Conservation (phyloP, 2,329 filamentous ascomycete genomes). For the Arthrobotrys megalospora region DNA sequence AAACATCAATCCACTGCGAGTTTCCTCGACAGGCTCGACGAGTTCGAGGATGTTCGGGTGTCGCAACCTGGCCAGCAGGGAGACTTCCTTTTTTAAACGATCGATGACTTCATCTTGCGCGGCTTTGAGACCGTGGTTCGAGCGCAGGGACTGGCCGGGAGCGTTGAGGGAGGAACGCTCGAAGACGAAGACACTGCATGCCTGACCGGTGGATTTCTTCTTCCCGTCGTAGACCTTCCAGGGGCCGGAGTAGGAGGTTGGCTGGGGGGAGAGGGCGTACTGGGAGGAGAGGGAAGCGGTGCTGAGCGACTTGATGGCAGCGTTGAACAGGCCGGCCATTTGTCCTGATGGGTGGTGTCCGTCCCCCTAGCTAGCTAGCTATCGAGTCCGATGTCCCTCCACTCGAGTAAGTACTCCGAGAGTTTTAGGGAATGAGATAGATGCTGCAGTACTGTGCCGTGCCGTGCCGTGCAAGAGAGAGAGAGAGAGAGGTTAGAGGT, state of each 20-base stretch:
- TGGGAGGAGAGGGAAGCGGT: constrained; percentile 91
- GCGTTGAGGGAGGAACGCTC: constrained; percentile 88
- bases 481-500: no score
- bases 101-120: constrained; percentile 91
- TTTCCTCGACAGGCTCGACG: constrained; percentile 95
- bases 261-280: constrained; percentile 83
- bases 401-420: no score
- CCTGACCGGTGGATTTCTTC: constrained; percentile 92
- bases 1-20: constrained; percentile 91
- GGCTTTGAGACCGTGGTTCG: constrained; percentile 75
- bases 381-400: no score
- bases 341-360: no score
- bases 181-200: constrained; percentile 93
- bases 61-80: constrained; percentile 85
- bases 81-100: constrained; percentile 90
- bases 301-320: constrained; percentile 91
- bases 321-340: constrained; percentile 83
- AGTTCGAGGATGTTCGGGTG: constrained; percentile 94
- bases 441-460: not conserved
- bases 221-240: constrained; percentile 99
- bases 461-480: no score
- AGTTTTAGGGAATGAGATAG: no score
- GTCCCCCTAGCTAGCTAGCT: no score
- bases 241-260: constrained; percentile 85
- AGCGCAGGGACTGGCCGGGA: constrained; percentile 73